Conservation (phyloP, 768 basidiomycete genomes). For the Auriscalpium microsporum region DNA sequence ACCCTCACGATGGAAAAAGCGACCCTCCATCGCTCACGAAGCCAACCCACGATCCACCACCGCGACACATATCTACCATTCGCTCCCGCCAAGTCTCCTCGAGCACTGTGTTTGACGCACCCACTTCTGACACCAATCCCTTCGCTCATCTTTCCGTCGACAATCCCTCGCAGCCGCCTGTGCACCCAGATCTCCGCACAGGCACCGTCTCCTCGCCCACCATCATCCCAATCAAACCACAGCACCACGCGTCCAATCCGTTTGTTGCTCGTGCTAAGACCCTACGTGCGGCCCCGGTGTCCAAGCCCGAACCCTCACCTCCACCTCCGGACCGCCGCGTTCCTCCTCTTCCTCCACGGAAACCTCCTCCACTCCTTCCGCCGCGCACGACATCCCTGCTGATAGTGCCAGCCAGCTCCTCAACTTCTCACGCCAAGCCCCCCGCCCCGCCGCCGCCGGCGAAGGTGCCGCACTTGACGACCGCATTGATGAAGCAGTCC, state of each 20-base stretch:
- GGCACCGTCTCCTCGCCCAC: conserved; percentile 8
- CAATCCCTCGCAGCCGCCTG: conserved; percentile 9
- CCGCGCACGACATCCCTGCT: conserved; percentile 1
- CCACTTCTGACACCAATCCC: conserved; percentile 15
- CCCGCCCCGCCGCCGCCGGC: conserved; percentile 16
- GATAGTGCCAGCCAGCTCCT: not conserved
- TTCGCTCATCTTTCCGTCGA: conserved; percentile 5
- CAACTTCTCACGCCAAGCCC: conserved; percentile 7
- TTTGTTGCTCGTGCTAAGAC: conserved; percentile 11
- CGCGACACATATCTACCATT: not conserved
- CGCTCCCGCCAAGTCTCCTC: conserved; percentile 5
- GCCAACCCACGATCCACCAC: not conserved
- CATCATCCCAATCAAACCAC: conserved; percentile 3
- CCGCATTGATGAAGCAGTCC: conserved; percentile 62
- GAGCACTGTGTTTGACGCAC: conserved; percentile 8
- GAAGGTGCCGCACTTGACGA: conserved; percentile 41
- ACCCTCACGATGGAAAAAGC: not conserved
- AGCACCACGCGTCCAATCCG: conserved; percentile 15
- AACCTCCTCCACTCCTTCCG: conserved; percentile 11
- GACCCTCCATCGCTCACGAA: not conserved
- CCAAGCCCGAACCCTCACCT: conserved; percentile 5
- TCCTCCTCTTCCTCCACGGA: conserved; percentile 15
- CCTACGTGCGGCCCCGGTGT: not conserved
- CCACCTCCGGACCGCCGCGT: conserved; percentile 12
- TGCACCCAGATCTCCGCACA: conserved; percentile 10